phyloP scores from a whole-genome alignment of 257 asterid species.

The Nicotiana noctiflora region DNA sequence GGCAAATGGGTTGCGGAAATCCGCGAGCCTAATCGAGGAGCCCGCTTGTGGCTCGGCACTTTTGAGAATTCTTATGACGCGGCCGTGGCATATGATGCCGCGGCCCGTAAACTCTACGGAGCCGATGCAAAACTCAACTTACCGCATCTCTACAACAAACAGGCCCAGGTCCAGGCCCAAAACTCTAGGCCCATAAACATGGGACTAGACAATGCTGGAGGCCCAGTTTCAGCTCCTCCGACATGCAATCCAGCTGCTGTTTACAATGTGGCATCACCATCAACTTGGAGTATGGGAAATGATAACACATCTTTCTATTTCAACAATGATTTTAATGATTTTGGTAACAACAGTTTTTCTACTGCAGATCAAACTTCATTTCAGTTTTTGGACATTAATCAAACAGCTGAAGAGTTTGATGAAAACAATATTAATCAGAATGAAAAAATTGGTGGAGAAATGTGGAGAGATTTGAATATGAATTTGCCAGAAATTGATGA shows the following conservation, averaged over 20 bases:
- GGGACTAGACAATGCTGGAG: not conserved
- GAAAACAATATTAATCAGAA: not conserved
- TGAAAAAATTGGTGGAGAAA: not conserved
- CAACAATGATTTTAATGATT: not conserved
- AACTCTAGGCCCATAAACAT: not conserved
- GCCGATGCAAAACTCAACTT: constrained; percentile 54
- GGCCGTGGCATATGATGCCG: constrained; percentile 65
- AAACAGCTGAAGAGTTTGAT: not conserved
- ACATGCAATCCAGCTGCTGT: not conserved
- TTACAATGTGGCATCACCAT: not conserved
- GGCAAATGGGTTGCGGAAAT: constrained; percentile 94
- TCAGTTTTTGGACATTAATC: not conserved
- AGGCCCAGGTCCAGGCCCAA: not conserved
- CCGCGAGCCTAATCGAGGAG: constrained; percentile 77
- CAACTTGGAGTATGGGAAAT: not conserved
- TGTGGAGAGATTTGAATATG: constrained; percentile 11
- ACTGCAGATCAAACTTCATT: not conserved
- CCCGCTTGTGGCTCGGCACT: constrained; percentile 84
- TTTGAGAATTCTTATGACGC: constrained; percentile 68
- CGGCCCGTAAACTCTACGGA: constrained; percentile 62
- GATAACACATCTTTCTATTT: not conserved
- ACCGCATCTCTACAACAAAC: constrained; percentile 39
- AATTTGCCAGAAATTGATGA: constrained; percentile 29
- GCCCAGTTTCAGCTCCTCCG: not conserved
- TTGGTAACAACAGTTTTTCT: not conserved